These are phyloP conservation scores for Silene conica DNA, from an alignment of 148 eudicot species.

Conservation along the genomic window DNA sequence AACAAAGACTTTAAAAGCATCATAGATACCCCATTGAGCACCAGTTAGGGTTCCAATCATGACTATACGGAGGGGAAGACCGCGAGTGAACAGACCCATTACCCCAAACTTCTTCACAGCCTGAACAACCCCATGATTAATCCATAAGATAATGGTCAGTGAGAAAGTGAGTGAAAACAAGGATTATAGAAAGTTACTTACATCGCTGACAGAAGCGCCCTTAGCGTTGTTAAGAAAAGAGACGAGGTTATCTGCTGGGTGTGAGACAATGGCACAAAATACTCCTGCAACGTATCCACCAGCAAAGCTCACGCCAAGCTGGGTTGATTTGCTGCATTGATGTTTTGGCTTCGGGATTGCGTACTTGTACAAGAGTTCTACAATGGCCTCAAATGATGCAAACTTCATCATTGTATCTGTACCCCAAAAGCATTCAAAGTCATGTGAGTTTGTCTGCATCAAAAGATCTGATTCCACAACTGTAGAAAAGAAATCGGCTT, in stretches of 20 bases:
- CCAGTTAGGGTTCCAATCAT: conserved; percentile 83
- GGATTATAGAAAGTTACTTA: background rate
- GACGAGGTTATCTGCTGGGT: conserved; percentile 71
- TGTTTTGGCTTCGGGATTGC: conserved; percentile 61
- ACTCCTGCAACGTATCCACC: conserved; percentile 75
- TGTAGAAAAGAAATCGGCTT: conserved; percentile 16
- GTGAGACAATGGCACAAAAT: conserved; percentile 63
- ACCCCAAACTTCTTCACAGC: conserved; percentile 71
- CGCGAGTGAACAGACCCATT: conserved; percentile 59
- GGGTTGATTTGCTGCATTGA: conserved; percentile 53
- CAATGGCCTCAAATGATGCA: conserved; percentile 60
- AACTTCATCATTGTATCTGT: conserved; percentile 89
- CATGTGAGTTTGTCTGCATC: background rate
- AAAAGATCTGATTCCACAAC: background rate
- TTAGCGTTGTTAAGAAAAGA: conserved; percentile 67
- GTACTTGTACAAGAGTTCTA: conserved; percentile 49
- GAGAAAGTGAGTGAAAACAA: background rate
- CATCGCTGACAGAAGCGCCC: conserved; percentile 60
- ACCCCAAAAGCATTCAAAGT: background rate
- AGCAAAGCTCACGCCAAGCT: conserved; percentile 69
- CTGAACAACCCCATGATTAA: conserved; percentile 25
- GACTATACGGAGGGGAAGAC: conserved; percentile 78
- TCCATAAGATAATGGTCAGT: background rate
- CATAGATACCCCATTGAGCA: conserved; percentile 73
- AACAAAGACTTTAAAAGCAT: conserved; percentile 64